Evolutionary conservation across 352 stramenopile genomes (phyloP).

Genomic region (Pythium dissimile): DNA sequence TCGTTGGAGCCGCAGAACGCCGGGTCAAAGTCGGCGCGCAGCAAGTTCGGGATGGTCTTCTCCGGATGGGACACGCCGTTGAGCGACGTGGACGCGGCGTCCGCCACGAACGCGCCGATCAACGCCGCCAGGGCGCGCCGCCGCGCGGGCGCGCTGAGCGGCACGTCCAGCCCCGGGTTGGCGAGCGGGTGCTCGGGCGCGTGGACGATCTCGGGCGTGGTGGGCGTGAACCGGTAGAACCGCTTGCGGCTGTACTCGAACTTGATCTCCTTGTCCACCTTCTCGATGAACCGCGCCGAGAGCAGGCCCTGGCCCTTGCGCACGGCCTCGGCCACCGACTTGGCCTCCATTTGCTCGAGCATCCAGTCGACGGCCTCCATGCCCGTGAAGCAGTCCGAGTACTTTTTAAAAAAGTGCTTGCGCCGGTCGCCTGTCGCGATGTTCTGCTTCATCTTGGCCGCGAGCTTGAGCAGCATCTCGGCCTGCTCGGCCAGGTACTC

Average conservation of each 20-base stretch:
- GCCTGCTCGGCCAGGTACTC: slow-evolving; percentile 48
- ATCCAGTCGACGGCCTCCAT: slow-evolving; percentile 87
- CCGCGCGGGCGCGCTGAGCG: slow-evolving; percentile 52
- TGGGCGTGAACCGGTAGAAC: slow-evolving; percentile 78
- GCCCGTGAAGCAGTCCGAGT: slow-evolving; percentile 76
- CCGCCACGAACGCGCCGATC: slow-evolving; percentile 74
- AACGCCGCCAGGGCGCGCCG: slow-evolving; percentile 60
- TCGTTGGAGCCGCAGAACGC: slow-evolving; percentile 73
- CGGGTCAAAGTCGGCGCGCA: slow-evolving; percentile 70
- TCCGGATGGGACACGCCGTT: slow-evolving; percentile 75
- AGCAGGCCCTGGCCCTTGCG: slow-evolving; percentile 74
- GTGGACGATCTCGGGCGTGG: slow-evolving; percentile 70
- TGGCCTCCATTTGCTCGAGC: slow-evolving; percentile 83
- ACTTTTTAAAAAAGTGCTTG: slow-evolving; percentile 79
- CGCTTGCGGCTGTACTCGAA: slow-evolving; percentile 83
- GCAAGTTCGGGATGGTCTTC: slow-evolving; percentile 75
- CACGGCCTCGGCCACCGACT: slow-evolving; percentile 74
- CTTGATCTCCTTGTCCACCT: slow-evolving; percentile 80
- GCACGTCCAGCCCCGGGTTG: slow-evolving; percentile 59
- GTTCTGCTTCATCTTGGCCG: slow-evolving; percentile 78
- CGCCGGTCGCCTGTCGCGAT: slow-evolving; percentile 68
- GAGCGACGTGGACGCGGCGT: slow-evolving; percentile 71
- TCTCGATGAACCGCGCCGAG: slow-evolving; percentile 68
- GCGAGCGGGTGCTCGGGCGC: slow-evolving; percentile 38
- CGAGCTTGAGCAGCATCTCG: slow-evolving; percentile 63